Base-by-base conservation (phyloP, 345 rosid genomes). In the Gossypium australe region DNA sequence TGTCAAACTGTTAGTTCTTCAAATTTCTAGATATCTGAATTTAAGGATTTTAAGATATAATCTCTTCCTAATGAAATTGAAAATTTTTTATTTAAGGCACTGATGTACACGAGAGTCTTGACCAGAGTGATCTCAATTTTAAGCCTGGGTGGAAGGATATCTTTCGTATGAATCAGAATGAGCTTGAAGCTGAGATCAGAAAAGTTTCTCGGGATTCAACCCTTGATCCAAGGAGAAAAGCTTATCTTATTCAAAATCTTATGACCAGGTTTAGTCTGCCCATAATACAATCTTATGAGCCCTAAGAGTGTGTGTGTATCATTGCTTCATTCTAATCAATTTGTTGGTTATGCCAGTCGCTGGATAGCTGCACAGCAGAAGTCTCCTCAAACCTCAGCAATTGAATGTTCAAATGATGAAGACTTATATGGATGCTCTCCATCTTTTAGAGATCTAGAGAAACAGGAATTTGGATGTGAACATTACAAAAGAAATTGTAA, bases 401-500 rank as follows among this genome's bases (percentile, higher is more conserved):
- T 82, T 58, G 85, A 82, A 76, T 70, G 51, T 79, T 86, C 81
- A n/a, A 82, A 83, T 79, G 81, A 80, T 55, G 94, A 87, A 68
- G 88, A 85, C 52, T 78, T 81, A 74, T 81, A 77, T 80, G 93
- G 85, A 52, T 81, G 79, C 41, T 86, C 82, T 81, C 89, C 90
- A 70, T 92, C 97, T 65, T 92, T 87, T 78, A 83, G 77, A 63
- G 92, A 90, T 86, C 71, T 83, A n/a, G 84, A 88, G 74, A 87
- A 78, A 77, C 81, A 77, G 68, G 76, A 84, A 16, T 86, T 85
- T 77, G 97, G 94, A 25, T 92, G 97, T 76, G 92, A 87, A 56
- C 97, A 92, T 76, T 92, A 92, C 83, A 92, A 85, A 76, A 85
- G 97, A 80, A 92, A 86, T 76, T 90, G 97, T 79, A 92, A 89